These are phyloP conservation scores for Harrya chromipes DNA, from an alignment of 768 basidiomycete genomes.

Conservation along the genomic window DNA sequence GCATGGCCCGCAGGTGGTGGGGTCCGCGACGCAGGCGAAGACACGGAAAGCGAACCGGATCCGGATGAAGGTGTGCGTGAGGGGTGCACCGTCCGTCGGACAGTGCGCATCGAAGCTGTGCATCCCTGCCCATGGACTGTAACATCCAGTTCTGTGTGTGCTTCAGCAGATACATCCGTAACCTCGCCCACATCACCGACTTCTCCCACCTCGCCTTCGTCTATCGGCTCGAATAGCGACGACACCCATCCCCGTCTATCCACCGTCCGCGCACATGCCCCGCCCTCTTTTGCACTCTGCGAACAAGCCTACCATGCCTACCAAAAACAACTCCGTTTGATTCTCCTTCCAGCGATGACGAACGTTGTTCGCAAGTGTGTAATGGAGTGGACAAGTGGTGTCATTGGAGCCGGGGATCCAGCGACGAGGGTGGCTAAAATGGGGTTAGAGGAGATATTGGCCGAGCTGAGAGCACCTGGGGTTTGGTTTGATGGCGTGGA, in stretches of 20 bases:
- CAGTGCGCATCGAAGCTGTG: slow-evolving; percentile 23
- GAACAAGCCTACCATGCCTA: slow-evolving; percentile 60
- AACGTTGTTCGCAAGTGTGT: slow-evolving; percentile 67
- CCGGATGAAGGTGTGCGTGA: slow-evolving; percentile 18
- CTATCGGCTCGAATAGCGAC: slow-evolving; percentile 9
- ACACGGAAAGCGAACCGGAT: slow-evolving; percentile 30
- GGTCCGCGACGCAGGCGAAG: slow-evolving; percentile 26
- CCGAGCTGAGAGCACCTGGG: slow-evolving; percentile 50
- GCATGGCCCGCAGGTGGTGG: slow-evolving; percentile 37
- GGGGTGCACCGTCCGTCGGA: slow-evolving; percentile 19
- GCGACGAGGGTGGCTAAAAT: slow-evolving; percentile 53
- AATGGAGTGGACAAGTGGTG: slow-evolving; percentile 55
- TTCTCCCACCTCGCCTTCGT: slow-evolving; percentile 15
- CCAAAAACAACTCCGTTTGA: slow-evolving; percentile 53
- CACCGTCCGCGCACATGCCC: slow-evolving; percentile 48
- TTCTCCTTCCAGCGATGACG: slow-evolving; percentile 62
- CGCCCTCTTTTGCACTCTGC: slow-evolving; percentile 62
- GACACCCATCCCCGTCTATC: slow-evolving; percentile 47
- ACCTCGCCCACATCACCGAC: slow-evolving; percentile 26
- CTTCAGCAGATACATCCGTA: slow-evolving; percentile 8
- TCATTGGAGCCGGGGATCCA: slow-evolving; percentile 44
- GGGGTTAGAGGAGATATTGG: slow-evolving; percentile 58
- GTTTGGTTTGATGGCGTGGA: slow-evolving; percentile 75
- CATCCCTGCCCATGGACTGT: slow-evolving; percentile 67
- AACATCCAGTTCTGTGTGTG: slow-evolving; percentile 9